phyloP scores from a whole-genome alignment of 2,329 filamentous ascomycete species.

The Pseudogymnoascus sp. region DNA sequence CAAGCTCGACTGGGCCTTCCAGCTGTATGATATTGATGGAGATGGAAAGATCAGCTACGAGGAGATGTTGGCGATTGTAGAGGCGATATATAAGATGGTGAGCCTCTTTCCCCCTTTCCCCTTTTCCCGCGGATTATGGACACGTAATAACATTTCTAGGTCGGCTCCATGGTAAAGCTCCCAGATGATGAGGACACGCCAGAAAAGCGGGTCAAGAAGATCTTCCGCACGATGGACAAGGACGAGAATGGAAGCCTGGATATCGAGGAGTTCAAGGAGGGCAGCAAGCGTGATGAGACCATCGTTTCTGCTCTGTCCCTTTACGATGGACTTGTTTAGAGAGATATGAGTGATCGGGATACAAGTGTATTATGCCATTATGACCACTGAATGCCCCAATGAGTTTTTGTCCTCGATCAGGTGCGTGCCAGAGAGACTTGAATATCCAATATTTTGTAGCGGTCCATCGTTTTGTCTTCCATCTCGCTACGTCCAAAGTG shows the following conservation, averaged over 20 bases:
- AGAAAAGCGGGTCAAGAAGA: slow-evolving; percentile 95
- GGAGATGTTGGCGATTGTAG: slow-evolving; percentile 97
- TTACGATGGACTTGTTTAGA: slow-evolving; percentile 86
- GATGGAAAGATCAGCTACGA: slow-evolving; percentile 99
- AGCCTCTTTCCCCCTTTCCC: slow-evolving; percentile 12
- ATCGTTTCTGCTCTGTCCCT: slow-evolving; percentile 95
- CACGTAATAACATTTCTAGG: slow-evolving; percentile 44
- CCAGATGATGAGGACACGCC: slow-evolving; percentile 98
- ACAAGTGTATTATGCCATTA: slow-evolving; percentile 11
- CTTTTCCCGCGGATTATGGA: not conserved
- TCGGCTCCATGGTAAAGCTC: slow-evolving; percentile 97
- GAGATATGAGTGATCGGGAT: not conserved
- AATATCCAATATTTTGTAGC: slow-evolving; percentile 8
- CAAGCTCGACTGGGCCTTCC: slow-evolving; percentile 98
- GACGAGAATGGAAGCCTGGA: slow-evolving; percentile 96
- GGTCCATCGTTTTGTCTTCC: not conserved
- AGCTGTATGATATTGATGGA: slow-evolving; percentile 97
- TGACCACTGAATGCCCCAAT: slow-evolving; percentile 1
- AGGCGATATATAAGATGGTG: slow-evolving; percentile 99
- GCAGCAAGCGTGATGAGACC: slow-evolving; percentile 96
- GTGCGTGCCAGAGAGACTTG: not conserved
- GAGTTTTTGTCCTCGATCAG: not conserved
- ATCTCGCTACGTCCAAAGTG: not conserved
- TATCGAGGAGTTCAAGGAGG: slow-evolving; percentile 98
- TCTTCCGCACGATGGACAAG: slow-evolving; percentile 99